Percentiles rank a stretch among this genome's conserved stretches.
Conservation (phyloP, 73 alveolate genomes). For the Tetrahymena malaccensis region DNA sequence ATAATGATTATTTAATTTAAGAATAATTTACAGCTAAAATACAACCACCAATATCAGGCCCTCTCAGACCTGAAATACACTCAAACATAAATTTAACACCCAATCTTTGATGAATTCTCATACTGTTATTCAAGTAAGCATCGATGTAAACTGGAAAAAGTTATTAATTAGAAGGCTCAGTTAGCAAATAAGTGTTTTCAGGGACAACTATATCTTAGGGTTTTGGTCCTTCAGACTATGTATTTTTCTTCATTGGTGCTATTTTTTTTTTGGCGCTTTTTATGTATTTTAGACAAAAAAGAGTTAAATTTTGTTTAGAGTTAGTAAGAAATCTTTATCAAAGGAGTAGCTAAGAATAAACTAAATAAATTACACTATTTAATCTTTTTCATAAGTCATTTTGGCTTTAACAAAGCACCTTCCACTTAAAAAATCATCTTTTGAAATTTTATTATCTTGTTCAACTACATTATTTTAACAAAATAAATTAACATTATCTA, state of each 20-base stretch:
- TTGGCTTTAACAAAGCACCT: background rate
- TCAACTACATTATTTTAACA: background rate
- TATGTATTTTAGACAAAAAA: background rate
- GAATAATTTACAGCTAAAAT: slow-evolving; percentile 36
- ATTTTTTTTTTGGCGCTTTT: background rate
- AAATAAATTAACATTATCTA: background rate
- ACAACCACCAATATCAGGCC: slow-evolving; percentile 31
- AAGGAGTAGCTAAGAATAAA: background rate
- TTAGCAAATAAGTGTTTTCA: background rate
- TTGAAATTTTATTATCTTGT: background rate
- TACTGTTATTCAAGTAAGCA: background rate
- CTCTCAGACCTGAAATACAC: slow-evolving; percentile 41
- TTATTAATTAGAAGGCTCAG: background rate
- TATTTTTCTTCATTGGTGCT: background rate
- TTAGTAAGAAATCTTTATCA: background rate
- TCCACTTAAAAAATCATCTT: background rate
- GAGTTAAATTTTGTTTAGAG: background rate
- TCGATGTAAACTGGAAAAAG: slow-evolving; percentile 4
- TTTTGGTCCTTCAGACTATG: background rate
- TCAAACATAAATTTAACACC: slow-evolving; percentile 46
- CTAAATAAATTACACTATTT: background rate
- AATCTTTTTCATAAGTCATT: background rate
- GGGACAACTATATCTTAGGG: background rate
- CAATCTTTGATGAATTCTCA: slow-evolving; percentile 17
- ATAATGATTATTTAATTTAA: background rate